phyloP scores from a whole-genome alignment of 2,329 filamentous ascomycete genomes.

The Fusarium nisikadoi region DNA sequence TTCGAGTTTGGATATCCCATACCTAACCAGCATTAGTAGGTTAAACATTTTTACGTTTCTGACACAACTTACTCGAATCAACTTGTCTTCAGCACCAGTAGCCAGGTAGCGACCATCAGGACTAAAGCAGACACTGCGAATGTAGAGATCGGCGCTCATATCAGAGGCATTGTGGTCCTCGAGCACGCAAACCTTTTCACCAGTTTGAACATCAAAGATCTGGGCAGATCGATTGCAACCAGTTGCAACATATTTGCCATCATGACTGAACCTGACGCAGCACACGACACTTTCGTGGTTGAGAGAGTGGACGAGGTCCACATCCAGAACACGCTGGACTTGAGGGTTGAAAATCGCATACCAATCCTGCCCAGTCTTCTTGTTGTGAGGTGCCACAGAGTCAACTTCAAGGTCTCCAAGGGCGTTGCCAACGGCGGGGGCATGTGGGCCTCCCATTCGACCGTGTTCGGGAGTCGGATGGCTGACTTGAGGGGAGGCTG shows the following conservation, averaged over 20 bases:
- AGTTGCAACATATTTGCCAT: constrained; percentile 95
- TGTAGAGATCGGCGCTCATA: constrained; percentile 92
- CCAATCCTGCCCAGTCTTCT: constrained; percentile 92
- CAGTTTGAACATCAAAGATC: constrained; percentile 92
- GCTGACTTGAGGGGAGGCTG: constrained; percentile 86
- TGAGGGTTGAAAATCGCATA: constrained; percentile 96
- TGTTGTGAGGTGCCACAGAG: constrained; percentile 83
- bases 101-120: constrained; percentile 94
- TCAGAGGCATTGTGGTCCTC: constrained; percentile 86
- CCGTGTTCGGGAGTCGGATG: constrained; percentile 81
- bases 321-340: constrained; percentile 88
- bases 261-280: constrained; percentile 95
- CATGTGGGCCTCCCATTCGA: constrained; percentile 62
- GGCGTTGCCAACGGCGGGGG: constrained; percentile 66
- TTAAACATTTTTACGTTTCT: neutral
- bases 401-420: constrained; percentile 90
- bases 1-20: constrained; percentile 88
- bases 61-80: constrained; percentile 79
- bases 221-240: constrained; percentile 99
- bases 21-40: constrained; percentile 67
- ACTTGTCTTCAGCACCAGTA: constrained; percentile 96
- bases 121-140: constrained; percentile 98
- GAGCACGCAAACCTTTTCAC: constrained; percentile 87
- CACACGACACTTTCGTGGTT: constrained; percentile 96
- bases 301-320: constrained; percentile 92